A percentile compares a stretch with the other conserved stretches of the same genome.
These are phyloP conservation scores for Calonectria ilicicola DNA, from an alignment of 2,329 filamentous ascomycete species.

Conservation along the genomic window DNA sequence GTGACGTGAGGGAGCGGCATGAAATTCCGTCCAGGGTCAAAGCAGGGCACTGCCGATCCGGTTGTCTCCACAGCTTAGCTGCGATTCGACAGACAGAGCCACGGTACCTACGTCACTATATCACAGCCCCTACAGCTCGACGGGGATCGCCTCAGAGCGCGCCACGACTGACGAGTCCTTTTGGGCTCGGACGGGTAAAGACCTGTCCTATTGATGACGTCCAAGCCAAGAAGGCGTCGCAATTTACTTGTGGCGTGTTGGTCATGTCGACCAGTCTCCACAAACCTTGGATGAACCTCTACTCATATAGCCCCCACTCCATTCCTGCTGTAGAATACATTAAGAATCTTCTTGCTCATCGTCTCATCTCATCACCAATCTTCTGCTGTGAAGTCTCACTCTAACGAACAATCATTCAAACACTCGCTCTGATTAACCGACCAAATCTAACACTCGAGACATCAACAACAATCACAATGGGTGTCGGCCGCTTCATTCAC, in stretches of 20 bases:
- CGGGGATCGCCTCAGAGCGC: slow-evolving; percentile 27
- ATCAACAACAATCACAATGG: slow-evolving; percentile 53
- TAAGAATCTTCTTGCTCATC: neutral
- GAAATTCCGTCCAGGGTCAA: slow-evolving; percentile 27
- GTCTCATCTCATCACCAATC: neutral
- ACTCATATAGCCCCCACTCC: slow-evolving; percentile 8
- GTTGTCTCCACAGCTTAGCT: slow-evolving; percentile 34
- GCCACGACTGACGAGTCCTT: slow-evolving; percentile 30
- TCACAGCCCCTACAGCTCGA: slow-evolving; percentile 30
- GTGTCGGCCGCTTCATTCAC: slow-evolving; percentile 63
- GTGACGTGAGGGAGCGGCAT: slow-evolving; percentile 34
- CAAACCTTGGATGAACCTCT: slow-evolving; percentile 2
- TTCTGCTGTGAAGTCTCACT: neutral
- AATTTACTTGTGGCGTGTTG: slow-evolving; percentile 28
- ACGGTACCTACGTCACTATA: slow-evolving; percentile 39
- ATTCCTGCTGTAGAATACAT: neutral
- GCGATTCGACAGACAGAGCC: slow-evolving; percentile 43
- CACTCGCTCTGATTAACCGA: neutral
- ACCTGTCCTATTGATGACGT: slow-evolving; percentile 40
- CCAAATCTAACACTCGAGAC: slow-evolving; percentile 11
- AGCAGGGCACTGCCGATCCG: slow-evolving; percentile 36
- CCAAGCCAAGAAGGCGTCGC: slow-evolving; percentile 33
- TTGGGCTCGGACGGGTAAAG: slow-evolving; percentile 29
- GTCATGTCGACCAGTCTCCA: slow-evolving; percentile 7
- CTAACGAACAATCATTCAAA: slow-evolving; percentile 3